Evolutionary conservation across 352 stramenopile genomes (phyloP).

Genomic region (Phytophthora sp.): DNA sequence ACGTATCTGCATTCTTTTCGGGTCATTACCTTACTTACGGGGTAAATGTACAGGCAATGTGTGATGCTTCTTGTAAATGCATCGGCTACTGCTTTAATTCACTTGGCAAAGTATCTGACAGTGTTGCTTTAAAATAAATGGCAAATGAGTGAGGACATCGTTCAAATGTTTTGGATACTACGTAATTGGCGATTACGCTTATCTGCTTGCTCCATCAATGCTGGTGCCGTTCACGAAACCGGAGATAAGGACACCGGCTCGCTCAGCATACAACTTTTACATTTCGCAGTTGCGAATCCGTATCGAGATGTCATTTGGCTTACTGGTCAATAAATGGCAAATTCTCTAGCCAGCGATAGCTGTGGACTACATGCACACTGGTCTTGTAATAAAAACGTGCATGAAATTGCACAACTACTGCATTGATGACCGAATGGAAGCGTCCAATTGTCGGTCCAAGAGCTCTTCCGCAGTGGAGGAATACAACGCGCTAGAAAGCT

Average conservation of each 20-base stretch:
- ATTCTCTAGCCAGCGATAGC: neutral
- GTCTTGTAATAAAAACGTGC: neutral
- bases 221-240: neutral
- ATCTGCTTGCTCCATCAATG: neutral
- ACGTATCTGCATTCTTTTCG: no score
- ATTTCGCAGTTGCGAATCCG: neutral
- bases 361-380: neutral
- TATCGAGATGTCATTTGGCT: neutral
- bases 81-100: no score
- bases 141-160: no score
- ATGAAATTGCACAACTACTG: conserved; percentile 1
- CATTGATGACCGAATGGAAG: neutral
- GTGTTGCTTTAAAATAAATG: no score
- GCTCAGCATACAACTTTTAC: neutral
- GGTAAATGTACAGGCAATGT: no score
- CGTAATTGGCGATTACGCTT: neutral
- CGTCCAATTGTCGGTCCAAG: neutral
- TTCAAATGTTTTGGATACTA: neutral
- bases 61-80: no score
- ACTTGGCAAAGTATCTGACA: no score
- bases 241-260: neutral
- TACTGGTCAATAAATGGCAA: neutral
- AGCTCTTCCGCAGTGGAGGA: neutral
- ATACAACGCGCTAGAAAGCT: neutral
- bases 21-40: no score